A percentile compares a stretch with the other conserved stretches of the same genome.
Evolutionary conservation across 345 rosid genomes (phyloP).

Genomic region (Aegle marmelos): DNA sequence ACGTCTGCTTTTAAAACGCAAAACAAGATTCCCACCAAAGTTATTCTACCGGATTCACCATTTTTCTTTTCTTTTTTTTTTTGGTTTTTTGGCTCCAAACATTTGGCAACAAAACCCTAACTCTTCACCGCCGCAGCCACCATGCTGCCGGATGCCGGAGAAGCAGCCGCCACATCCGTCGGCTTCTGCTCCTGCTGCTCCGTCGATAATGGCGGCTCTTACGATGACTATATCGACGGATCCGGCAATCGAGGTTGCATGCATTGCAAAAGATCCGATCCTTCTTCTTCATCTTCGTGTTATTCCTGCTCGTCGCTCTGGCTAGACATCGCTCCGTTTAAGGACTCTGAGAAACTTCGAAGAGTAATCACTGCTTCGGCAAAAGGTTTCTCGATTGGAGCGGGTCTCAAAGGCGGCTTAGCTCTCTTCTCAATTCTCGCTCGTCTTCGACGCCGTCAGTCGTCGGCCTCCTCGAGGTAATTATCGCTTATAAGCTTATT

Average conservation of each 20-base stretch:
- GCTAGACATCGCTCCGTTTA: slow-evolving; percentile 26
- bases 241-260: slow-evolving; percentile 23
- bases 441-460: slow-evolving; percentile 61
- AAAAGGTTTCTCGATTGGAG: slow-evolving; percentile 90
- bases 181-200: slow-evolving; percentile 19
- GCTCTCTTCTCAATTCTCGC: slow-evolving; percentile 74
- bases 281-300: slow-evolving; percentile 29
- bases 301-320: slow-evolving; percentile 25
- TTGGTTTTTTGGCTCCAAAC: background rate
- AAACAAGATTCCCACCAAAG: slow-evolving; percentile 53
- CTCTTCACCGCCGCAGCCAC: slow-evolving; percentile 14
- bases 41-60: background rate
- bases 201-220: slow-evolving; percentile 24
- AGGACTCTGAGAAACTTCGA: slow-evolving; percentile 62
- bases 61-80: too few relatives aligned
- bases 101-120: slow-evolving; percentile 12
- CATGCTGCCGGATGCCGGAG: slow-evolving; percentile 30
- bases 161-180: slow-evolving; percentile 21
- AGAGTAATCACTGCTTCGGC: slow-evolving; percentile 62
- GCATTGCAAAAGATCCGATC: slow-evolving; percentile 37
- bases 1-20: slow-evolving; percentile 19
- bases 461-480: slow-evolving; percentile 41
- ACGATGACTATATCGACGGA: slow-evolving; percentile 14
- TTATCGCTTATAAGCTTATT: background rate
- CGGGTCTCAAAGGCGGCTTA: slow-evolving; percentile 93